A percentile compares a stretch with the other conserved stretches of the same genome.
Evolutionary conservation across 2,329 filamentous ascomycete genomes (phyloP).

Genomic region (Leptographium radiaticola): DNA sequence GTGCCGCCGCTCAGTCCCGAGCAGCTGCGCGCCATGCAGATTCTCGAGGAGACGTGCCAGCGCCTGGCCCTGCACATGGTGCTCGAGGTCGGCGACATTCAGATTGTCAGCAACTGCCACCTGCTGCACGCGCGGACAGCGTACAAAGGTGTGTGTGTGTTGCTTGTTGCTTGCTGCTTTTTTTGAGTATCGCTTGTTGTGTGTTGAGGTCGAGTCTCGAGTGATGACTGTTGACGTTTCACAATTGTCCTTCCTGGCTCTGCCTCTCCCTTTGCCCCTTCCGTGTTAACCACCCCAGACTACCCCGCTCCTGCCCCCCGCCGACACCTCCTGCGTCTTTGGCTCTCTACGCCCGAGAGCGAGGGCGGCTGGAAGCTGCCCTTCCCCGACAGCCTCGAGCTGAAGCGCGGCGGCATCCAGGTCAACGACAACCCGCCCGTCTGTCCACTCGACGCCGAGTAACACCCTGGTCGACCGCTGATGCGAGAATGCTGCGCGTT

Average conservation of each 20-base stretch:
- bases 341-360: slow-evolving; percentile 67
- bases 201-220: too few species aligned
- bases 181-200: too few species aligned
- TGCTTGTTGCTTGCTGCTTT: too few species aligned
- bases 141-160: slow-evolving; percentile 41
- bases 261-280: too few species aligned
- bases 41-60: slow-evolving; percentile 67
- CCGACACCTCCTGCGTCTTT: slow-evolving; percentile 70
- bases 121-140: slow-evolving; percentile 70
- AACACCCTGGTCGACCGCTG: not conserved
- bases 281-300: slow-evolving; percentile 16
- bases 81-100: slow-evolving; percentile 75
- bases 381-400: slow-evolving; percentile 67
- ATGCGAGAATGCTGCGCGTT: too few species aligned
- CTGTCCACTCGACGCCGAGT: slow-evolving; percentile 68
- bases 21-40: slow-evolving; percentile 52
- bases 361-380: slow-evolving; percentile 81
- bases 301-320: slow-evolving; percentile 53
- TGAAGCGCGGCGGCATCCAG: slow-evolving; percentile 82
- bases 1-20: slow-evolving; percentile 59
- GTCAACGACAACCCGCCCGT: slow-evolving; percentile 68
- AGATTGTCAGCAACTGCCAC: slow-evolving; percentile 72
- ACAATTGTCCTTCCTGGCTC: too few species aligned
- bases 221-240: too few species aligned
- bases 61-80: slow-evolving; percentile 70